Evolutionary conservation across 768 basidiomycete species (phyloP).

Genomic region (Boletus rubroflammeus): DNA sequence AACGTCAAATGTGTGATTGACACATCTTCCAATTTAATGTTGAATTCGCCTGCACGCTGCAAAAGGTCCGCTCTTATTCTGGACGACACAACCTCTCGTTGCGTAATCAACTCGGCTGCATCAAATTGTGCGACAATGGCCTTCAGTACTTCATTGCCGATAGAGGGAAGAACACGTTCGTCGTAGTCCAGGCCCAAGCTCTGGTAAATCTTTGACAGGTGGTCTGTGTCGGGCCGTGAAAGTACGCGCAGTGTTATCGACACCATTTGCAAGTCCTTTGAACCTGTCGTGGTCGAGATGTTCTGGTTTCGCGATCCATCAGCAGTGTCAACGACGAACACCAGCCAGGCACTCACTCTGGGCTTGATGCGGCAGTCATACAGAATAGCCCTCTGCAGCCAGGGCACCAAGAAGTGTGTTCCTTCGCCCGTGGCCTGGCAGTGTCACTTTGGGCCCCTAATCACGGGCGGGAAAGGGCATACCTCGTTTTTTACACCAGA

Average conservation of each 20-base stretch:
- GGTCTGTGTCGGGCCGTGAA: constrained; percentile 84
- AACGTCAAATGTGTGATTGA: constrained; percentile 92
- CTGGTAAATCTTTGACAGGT: constrained; percentile 93
- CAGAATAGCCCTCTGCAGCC: constrained; percentile 93
- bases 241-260: constrained; percentile 94
- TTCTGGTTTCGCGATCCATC: constrained; percentile 50
- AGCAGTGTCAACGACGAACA: constrained; percentile 1
- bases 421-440: constrained; percentile 83
- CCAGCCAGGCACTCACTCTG: constrained; percentile 50
- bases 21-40: constrained; percentile 93
- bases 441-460: background rate
- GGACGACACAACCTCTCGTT: constrained; percentile 94
- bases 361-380: constrained; percentile 99
- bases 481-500: constrained; percentile 84
- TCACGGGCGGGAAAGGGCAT: constrained; percentile 15
- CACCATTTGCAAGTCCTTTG: constrained; percentile 98
- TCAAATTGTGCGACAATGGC: constrained; percentile 98
- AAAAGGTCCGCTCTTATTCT: constrained; percentile 90
- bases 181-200: constrained; percentile 94
- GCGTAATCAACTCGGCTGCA: constrained; percentile 94
- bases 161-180: constrained; percentile 94
- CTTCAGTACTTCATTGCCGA: constrained; percentile 97
- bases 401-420: constrained; percentile 93
- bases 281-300: constrained; percentile 98
- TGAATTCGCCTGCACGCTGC: constrained; percentile 93